phyloP scores from a whole-genome alignment of 163 green algal species.

The Scenedesmus sp. region DNA sequence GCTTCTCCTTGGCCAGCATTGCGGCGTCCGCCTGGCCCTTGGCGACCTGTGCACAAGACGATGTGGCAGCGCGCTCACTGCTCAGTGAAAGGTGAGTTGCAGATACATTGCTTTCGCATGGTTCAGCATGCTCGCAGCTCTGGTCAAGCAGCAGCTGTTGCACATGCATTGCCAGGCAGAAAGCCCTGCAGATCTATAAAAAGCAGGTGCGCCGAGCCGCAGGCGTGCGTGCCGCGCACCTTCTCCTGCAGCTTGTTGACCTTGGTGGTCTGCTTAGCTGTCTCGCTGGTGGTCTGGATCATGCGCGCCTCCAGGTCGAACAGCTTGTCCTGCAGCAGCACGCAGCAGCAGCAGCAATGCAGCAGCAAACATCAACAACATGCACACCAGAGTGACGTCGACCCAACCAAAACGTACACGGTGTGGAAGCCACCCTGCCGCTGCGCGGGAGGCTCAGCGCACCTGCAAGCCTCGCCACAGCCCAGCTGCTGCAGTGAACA shows the following conservation, averaged over 20 bases:
- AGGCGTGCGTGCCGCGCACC: conserved; percentile 5
- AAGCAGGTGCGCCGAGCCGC: not conserved
- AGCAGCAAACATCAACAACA: not conserved
- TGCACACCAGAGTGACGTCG: not conserved
- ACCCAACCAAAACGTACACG: not conserved
- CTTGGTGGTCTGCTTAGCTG: conserved; percentile 55
- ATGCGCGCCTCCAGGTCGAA: conserved; percentile 69
- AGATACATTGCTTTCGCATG: not conserved
- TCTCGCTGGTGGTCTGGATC: conserved; percentile 53
- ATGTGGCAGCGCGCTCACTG: not conserved
- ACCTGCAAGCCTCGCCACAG: conserved; percentile 53
- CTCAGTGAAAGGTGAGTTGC: no score
- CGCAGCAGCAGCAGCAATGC: not conserved
- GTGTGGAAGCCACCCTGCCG: not conserved
- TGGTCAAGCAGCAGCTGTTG: not conserved
- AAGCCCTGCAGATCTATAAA: not conserved
- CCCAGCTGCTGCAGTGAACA: conserved; percentile 47
- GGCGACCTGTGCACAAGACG: conserved; percentile 27
- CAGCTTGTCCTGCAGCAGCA: conserved; percentile 54
- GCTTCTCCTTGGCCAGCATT: conserved; percentile 17
- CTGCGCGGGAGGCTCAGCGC: not conserved
- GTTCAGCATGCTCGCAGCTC: not conserved
- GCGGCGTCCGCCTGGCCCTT: conserved; percentile 43
- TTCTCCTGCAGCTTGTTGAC: conserved; percentile 60
- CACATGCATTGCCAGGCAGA: not conserved